phyloP scores from a whole-genome alignment of 140 eudicot species.

The Flaveria floridana region DNA sequence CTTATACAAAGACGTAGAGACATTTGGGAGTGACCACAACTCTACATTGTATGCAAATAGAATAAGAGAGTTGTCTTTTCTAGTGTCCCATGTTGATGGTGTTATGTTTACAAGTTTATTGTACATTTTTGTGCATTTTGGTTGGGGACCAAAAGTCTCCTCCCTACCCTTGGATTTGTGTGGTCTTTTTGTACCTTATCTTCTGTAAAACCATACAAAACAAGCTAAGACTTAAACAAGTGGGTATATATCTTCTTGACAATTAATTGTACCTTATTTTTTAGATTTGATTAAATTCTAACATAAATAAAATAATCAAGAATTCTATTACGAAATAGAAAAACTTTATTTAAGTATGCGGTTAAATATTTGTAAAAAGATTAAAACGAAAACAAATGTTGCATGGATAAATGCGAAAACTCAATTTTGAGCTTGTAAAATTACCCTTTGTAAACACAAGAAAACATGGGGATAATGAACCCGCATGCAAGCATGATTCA shows the following conservation, averaged over 20 bases:
- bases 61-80: conserved; percentile 38
- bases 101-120: conserved; percentile 17
- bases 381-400: neutral
- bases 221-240: conserved; percentile 17
- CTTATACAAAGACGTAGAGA: neutral
- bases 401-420: conserved; percentile 15
- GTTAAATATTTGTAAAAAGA: neutral
- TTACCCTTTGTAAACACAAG: conserved; percentile 21
- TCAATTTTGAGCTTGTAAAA: conserved; percentile 13
- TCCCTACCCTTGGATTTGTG: conserved; percentile 30
- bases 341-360: neutral
- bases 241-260: neutral
- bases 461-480: conserved; percentile 41
- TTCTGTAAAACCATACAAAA: conserved; percentile 17
- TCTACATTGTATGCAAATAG: conserved; percentile 33
- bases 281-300: too few species aligned
- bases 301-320: too few species aligned
- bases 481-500: conserved; percentile 41
- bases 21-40: conserved; percentile 38
- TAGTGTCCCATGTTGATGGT: conserved; percentile 40
- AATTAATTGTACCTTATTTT: neutral
- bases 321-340: too few species aligned
- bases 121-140: neutral
- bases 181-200: conserved; percentile 36
- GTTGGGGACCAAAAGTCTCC: conserved; percentile 35